A percentile compares a stretch with the other conserved stretches of the same genome.
Evolutionary conservation across 1,284 basidiomycete genomes (phyloP).

Genomic region (Vanrija pseudolonga): DNA sequence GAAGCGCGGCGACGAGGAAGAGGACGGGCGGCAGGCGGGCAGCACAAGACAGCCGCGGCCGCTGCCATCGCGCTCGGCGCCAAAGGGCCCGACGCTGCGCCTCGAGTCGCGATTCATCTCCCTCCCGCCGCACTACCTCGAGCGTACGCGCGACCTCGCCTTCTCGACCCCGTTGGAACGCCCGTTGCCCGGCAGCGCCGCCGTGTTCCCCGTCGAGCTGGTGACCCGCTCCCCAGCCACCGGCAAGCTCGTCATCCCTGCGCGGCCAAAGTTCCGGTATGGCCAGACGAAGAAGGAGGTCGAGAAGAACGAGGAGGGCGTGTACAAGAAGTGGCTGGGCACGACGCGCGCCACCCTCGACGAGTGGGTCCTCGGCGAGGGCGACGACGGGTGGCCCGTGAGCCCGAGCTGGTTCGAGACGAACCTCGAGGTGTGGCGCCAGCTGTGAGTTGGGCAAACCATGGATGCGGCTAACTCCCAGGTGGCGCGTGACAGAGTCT

Average conservation of each 20-base stretch:
- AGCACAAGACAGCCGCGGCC: constrained; percentile 47
- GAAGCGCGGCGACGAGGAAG: constrained; percentile 61
- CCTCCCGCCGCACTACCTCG: constrained; percentile 62
- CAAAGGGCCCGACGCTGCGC: constrained; percentile 11
- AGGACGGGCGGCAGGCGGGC: background rate
- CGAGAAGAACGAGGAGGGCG: constrained; percentile 76
- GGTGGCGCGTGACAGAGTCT: constrained; percentile 82
- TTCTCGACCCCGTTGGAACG: constrained; percentile 56
- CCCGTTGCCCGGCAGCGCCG: constrained; percentile 56
- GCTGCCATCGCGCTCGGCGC: constrained; percentile 1
- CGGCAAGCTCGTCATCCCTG: constrained; percentile 56
- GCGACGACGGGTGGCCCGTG: constrained; percentile 22
- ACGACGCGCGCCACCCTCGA: constrained; percentile 59
- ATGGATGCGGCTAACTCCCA: constrained; percentile 31
- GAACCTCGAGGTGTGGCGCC: constrained; percentile 87
- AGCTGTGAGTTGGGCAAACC: constrained; percentile 56
- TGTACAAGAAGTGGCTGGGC: constrained; percentile 70
- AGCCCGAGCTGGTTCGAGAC: constrained; percentile 71
- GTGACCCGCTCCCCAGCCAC: constrained; percentile 11
- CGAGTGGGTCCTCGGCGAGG: constrained; percentile 53
- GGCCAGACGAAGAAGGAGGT: constrained; percentile 79
- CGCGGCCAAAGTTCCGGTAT: constrained; percentile 74
- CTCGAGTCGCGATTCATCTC: constrained; percentile 63
- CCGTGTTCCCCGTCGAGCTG: constrained; percentile 51
- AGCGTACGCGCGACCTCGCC: constrained; percentile 60